Conservation (phyloP, 129 eudicot species). For the Artemisia tridentata region DNA sequence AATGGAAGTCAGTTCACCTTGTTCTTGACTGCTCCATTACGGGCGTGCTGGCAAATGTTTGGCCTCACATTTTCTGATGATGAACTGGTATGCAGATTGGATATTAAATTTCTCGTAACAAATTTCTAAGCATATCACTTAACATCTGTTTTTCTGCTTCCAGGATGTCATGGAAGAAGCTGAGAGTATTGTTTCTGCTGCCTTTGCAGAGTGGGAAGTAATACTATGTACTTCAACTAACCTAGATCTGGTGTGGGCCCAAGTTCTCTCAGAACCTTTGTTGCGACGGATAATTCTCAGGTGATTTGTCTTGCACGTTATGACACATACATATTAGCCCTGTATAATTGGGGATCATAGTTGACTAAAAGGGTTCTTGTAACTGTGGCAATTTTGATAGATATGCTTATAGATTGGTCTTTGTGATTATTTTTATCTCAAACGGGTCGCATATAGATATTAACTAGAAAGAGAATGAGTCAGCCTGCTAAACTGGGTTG, state of each 20-base stretch:
- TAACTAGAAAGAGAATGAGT: too few relatives aligned
- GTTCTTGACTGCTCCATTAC: constrained; percentile 84
- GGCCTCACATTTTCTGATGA: constrained; percentile 53
- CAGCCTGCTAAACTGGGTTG: too few relatives aligned
- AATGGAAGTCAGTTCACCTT: constrained; percentile 86
- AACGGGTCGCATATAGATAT: too few relatives aligned
- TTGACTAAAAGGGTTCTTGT: too few relatives aligned
- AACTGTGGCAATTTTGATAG: too few relatives aligned
- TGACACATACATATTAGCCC: not conserved
- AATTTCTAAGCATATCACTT: constrained; percentile 1
- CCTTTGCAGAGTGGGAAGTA: constrained; percentile 88
- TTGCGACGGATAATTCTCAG: constrained; percentile 84
- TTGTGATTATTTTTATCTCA: too few relatives aligned
- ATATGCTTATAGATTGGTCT: too few relatives aligned
- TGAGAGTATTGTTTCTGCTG: constrained; percentile 68
- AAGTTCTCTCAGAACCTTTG: constrained; percentile 80
- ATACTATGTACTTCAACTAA: constrained; percentile 69
- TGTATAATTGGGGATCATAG: too few relatives aligned
- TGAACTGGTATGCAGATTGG: constrained; percentile 40
- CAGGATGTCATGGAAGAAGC: constrained; percentile 68
- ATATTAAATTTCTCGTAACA: not conserved
- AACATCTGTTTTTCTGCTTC: constrained; percentile 15
- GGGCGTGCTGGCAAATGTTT: constrained; percentile 83
- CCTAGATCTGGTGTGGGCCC: constrained; percentile 86
- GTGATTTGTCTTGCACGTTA: constrained; percentile 34